Evolutionary conservation across 805 yeast species (phyloP), one percentile per base, ranked within the genome.

Genomic region (Blastobotrys terrestris): DNA sequence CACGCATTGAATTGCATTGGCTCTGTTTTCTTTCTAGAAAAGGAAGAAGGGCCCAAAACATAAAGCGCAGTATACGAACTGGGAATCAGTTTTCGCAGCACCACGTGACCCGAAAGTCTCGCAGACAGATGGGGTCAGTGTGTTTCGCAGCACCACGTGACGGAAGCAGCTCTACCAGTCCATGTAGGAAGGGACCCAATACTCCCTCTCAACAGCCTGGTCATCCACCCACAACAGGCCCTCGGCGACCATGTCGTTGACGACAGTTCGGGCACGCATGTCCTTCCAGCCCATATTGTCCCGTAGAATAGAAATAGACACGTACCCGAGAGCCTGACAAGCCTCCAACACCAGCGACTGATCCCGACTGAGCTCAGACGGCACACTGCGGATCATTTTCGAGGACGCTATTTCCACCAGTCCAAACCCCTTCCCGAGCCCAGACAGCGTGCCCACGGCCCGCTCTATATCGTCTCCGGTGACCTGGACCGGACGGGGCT

Each of bases 221-320:
- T 41, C 52, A 64, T 91, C 98, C 0, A 90, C 71, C 99, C 99
- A 92, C 13, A 92, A 70, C 51, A 89, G 74, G 2, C 98, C 97
- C 49, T 77, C 77, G 57, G 85, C 75, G 0, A 91, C 85, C 88
- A 92, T 82, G 46, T 86, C 92, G 40, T 86, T 84, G 3, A 92
- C 63, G 3, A 83, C 84, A 0, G 81, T 70, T 56, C 76, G 76
- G 50, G 87, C 76, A 52, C 96, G 72, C 2, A 78, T 71, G 1
- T 64, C 63, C 48, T 77, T 80, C 99, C 99, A 92, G 1, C 75
- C 75, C 54, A 84, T 78, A 63, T 92, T 94, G 59, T 85, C 97
- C 13, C 76, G 66, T 40, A 92, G 69, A 26, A 90, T 66, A 1
- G 80, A 69, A 4, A 76, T 74, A 2, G 87, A 77, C 1, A 89